These are phyloP conservation scores for Suillus brevipes DNA, from an alignment of 768 basidiomycete genomes.

Conservation along the genomic window DNA sequence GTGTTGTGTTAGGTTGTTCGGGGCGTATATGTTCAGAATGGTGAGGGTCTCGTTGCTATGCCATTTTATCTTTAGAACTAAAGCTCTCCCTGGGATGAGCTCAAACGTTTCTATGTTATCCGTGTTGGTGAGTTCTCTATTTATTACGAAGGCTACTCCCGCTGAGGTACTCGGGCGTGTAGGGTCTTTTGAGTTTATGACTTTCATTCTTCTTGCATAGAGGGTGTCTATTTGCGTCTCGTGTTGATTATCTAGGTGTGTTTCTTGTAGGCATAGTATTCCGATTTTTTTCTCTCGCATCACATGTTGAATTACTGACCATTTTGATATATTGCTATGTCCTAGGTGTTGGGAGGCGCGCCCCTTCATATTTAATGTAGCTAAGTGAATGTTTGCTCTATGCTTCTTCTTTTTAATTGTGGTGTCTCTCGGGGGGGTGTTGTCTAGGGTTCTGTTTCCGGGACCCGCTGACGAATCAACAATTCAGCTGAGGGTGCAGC, in stretches of 20 bases:
- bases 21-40: constrained; percentile 23
- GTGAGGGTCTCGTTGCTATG: constrained; percentile 7
- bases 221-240: background rate
- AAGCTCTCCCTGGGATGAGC: constrained; percentile 15
- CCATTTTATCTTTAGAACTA: constrained; percentile 9
- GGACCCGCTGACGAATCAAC: no score
- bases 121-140: constrained; percentile 11
- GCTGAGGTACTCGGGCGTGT: constrained; percentile 5
- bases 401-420: no score
- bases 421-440: no score
- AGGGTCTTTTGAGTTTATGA: constrained; percentile 12
- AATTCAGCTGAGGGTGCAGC: no score
- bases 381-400: constrained; percentile 12
- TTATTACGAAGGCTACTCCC: constrained; percentile 21
- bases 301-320: constrained; percentile 15
- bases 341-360: background rate
- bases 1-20: constrained; percentile 3
- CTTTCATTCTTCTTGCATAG: constrained; percentile 11
- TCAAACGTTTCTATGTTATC: background rate
- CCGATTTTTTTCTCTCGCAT: constrained; percentile 18
- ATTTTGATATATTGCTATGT: constrained; percentile 16
- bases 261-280: constrained; percentile 25
- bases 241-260: constrained; percentile 16
- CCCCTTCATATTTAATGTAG: constrained; percentile 20
- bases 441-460: no score